phyloP scores from a whole-genome alignment of 139 green algal genomes.

The Chlamydomonas sp. region DNA sequence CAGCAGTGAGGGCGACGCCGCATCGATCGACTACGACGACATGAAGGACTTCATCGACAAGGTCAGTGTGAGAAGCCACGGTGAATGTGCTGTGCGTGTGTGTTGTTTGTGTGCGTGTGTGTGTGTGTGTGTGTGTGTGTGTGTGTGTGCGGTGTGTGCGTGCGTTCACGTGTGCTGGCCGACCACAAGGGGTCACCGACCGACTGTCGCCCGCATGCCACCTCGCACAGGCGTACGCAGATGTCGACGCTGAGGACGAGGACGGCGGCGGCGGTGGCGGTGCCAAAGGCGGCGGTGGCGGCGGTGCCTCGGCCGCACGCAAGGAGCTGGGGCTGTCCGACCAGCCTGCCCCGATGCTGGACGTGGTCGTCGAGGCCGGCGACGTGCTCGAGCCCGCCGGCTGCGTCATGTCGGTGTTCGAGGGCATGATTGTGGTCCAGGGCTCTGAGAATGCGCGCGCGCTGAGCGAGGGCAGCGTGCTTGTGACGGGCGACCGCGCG shows the following conservation, averaged over 20 bases:
- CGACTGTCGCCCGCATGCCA: conserved; percentile 8
- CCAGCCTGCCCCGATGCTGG: conserved; percentile 3
- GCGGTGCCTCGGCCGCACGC: background rate
- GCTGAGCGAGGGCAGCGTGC: conserved; percentile 31
- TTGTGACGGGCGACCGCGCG: conserved; percentile 34
- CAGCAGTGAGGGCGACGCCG: conserved; percentile 21
- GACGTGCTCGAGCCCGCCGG: conserved; percentile 32
- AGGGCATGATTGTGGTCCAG: conserved; percentile 51
- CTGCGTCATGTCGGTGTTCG: conserved; percentile 28
- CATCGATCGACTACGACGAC: background rate
- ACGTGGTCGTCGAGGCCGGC: conserved; percentile 7
- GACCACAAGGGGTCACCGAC: background rate
- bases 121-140: background rate
- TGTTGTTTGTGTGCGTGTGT: background rate
- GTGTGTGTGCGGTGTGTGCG: background rate
- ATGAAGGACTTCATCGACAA: conserved; percentile 6
- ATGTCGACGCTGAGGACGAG: conserved; percentile 27
- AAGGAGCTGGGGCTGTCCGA: conserved; percentile 14
- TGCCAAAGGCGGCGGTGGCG: background rate
- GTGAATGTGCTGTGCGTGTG: background rate
- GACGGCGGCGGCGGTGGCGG: conserved; percentile 5
- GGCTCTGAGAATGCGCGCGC: conserved; percentile 30
- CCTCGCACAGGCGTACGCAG: conserved; percentile 27
- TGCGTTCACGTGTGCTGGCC: background rate
- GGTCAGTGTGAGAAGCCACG: background rate